A percentile compares a stretch with the other conserved stretches of the same genome.
These are phyloP conservation scores for Yamadazyma takamatsuzukensis DNA, from an alignment of 805 yeast genomes.

Conservation along the genomic window DNA sequence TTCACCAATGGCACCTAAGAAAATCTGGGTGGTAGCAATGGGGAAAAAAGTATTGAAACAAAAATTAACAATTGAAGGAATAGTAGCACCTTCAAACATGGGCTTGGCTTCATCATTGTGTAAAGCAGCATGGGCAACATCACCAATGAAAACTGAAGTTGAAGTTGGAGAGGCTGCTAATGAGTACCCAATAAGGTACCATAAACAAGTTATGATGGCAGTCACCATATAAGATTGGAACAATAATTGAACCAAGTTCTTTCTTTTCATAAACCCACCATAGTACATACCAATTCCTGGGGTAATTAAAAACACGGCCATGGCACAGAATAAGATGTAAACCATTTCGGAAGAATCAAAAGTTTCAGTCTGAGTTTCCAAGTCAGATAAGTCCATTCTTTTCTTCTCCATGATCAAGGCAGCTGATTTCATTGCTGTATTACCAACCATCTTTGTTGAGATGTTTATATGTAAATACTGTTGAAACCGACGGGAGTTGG, in stretches of 20 bases:
- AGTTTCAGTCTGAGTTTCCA: conserved; percentile 34
- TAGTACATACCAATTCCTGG: conserved; percentile 46
- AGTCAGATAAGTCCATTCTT: too few species aligned
- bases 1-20: conserved; percentile 42
- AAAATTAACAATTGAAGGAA: conserved; percentile 45
- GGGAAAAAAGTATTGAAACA: conserved; percentile 45
- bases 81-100: conserved; percentile 41
- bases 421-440: too few species aligned
- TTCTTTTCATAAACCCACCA: conserved; percentile 40
- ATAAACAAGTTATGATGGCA: conserved; percentile 31
- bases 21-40: conserved; percentile 47
- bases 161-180: conserved; percentile 37
- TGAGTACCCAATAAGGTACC: conserved; percentile 47
- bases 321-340: conserved; percentile 44
- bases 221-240: conserved; percentile 45
- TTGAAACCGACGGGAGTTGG: background rate
- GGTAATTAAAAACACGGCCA: conserved; percentile 46
- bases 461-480: background rate
- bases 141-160: conserved; percentile 27
- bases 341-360: conserved; percentile 46
- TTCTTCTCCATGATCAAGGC: too few species aligned
- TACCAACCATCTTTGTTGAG: background rate
- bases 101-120: conserved; percentile 37
- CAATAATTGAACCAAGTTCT: conserved; percentile 40
- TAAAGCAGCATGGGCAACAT: conserved; percentile 38